phyloP scores from a whole-genome alignment of 2,329 filamentous ascomycete species.

The Pseudopyrenochaeta lycopersici region DNA sequence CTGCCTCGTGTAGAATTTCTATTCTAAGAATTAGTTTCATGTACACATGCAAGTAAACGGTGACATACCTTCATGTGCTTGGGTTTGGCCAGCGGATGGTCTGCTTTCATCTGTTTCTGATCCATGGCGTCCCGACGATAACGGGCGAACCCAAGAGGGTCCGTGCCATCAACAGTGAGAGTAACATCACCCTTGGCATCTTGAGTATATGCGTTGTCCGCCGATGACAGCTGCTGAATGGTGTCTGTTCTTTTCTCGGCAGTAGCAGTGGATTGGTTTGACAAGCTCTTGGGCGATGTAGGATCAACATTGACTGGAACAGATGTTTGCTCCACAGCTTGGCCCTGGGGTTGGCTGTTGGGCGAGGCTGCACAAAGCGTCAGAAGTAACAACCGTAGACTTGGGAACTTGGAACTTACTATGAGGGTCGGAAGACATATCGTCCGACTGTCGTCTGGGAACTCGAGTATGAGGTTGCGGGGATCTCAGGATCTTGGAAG shows the following conservation, averaged over 20 bases:
- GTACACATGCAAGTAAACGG: too few species aligned
- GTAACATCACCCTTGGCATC: constrained; percentile 32
- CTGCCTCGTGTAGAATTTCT: constrained; percentile 53
- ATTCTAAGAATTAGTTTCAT: constrained; percentile 9
- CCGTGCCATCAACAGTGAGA: constrained; percentile 27
- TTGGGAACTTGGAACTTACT: constrained; percentile 37
- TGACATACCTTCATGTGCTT: constrained; percentile 43
- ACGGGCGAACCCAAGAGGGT: constrained; percentile 50
- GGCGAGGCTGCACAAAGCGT: constrained; percentile 38
- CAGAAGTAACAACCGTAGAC: constrained; percentile 27
- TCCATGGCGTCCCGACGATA: constrained; percentile 48
- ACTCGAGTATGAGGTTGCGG: constrained; percentile 18
- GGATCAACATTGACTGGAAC: constrained; percentile 32
- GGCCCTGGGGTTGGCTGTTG: constrained; percentile 32
- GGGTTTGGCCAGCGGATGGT: constrained; percentile 54
- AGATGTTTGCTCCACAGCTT: constrained; percentile 39
- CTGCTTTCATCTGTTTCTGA: constrained; percentile 58
- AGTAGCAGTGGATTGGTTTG: constrained; percentile 27
- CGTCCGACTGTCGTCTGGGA: constrained; percentile 27
- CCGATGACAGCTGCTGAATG: constrained; percentile 35
- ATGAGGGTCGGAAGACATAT: constrained; percentile 43
- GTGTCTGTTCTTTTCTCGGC: constrained; percentile 32
- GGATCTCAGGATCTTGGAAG: constrained; percentile 31
- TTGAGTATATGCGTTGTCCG: constrained; percentile 26
- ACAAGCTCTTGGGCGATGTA: constrained; percentile 28